Evolutionary conservation across 1,284 basidiomycete genomes (phyloP).

Genomic region (Heliocybe sulcata): DNA sequence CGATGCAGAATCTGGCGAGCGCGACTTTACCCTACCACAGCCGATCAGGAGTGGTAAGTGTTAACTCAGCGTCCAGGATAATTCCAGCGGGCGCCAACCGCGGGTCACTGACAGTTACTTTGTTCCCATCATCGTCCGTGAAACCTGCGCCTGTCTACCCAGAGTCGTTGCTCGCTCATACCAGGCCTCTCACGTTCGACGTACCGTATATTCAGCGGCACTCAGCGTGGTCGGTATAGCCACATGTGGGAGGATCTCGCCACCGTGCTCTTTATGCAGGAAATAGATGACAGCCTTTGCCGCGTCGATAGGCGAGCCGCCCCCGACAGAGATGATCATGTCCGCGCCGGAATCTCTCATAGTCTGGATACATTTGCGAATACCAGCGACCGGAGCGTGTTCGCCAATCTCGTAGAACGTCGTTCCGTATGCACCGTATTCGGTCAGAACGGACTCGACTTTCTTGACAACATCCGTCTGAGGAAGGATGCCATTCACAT

Average conservation of each 20-base stretch:
- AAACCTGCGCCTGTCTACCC: constrained; percentile 60
- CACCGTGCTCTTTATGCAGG: constrained; percentile 47
- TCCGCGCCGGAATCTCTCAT: constrained; percentile 55
- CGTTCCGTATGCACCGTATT: constrained; percentile 47
- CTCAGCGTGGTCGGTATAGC: constrained; percentile 80
- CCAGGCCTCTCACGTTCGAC: no score
- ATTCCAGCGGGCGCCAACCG: constrained; percentile 62
- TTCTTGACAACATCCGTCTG: constrained; percentile 61
- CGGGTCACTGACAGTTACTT: constrained; percentile 46
- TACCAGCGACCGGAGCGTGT: constrained; percentile 67
- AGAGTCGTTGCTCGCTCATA: no score
- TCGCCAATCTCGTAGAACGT: constrained; percentile 75
- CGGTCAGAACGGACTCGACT: constrained; percentile 50
- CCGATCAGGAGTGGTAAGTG: constrained; percentile 64
- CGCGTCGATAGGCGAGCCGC: constrained; percentile 76
- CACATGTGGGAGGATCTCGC: constrained; percentile 43
- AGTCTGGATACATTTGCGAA: constrained; percentile 50
- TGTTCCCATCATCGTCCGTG: constrained; percentile 66
- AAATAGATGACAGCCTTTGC: constrained; percentile 64
- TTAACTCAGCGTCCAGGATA: constrained; percentile 74
- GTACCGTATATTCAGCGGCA: constrained; percentile 70
- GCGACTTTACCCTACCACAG: no score
- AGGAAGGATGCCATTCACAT: neutral
- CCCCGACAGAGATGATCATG: constrained; percentile 68
- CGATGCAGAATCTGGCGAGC: no score